phyloP scores from a whole-genome alignment of 805 yeast genomes.

The Wickerhamomyces chaumierensis region DNA sequence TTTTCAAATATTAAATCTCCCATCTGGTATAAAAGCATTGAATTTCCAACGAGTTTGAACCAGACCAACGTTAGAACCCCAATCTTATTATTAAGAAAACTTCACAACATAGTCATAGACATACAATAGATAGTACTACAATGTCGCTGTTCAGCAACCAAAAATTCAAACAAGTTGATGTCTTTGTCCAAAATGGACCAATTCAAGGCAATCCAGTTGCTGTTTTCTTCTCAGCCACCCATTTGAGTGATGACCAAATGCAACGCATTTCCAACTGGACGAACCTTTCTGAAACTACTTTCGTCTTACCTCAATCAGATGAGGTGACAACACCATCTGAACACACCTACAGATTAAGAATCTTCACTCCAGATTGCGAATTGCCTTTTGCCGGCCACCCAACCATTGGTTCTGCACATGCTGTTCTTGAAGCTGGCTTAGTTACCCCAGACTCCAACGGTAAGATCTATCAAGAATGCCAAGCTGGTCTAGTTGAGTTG shows the following conservation, averaged over 20 bases:
- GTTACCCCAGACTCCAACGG: slow-evolving; percentile 19
- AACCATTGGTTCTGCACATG: slow-evolving; percentile 40
- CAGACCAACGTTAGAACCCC: too few relatives aligned
- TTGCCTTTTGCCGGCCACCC: slow-evolving; percentile 61
- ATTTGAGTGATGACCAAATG: slow-evolving; percentile 29
- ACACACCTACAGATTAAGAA: slow-evolving; percentile 38
- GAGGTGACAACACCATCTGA: slow-evolving; percentile 12
- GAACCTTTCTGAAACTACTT: slow-evolving; percentile 48
- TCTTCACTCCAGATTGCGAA: slow-evolving; percentile 35
- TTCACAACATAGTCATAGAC: too few relatives aligned
- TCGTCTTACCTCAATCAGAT: slow-evolving; percentile 28
- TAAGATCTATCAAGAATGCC: slow-evolving; percentile 31
- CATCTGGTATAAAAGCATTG: too few relatives aligned
- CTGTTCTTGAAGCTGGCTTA: slow-evolving; percentile 28
- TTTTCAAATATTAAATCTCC: too few relatives aligned
- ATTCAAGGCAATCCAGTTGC: slow-evolving; percentile 42
- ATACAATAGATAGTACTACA: neutral
- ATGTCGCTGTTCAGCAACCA: neutral
- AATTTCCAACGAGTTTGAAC: too few relatives aligned
- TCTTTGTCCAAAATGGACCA: slow-evolving; percentile 17
- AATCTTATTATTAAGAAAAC: too few relatives aligned
- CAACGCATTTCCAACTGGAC: slow-evolving; percentile 46
- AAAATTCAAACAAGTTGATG: slow-evolving; percentile 25
- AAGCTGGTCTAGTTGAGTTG: slow-evolving; percentile 30
- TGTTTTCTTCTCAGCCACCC: slow-evolving; percentile 31